Percentiles rank a stretch among this genome's conserved stretches.
phyloP scores from a whole-genome alignment of 768 basidiomycete genomes.

The Boletus fagicola region DNA sequence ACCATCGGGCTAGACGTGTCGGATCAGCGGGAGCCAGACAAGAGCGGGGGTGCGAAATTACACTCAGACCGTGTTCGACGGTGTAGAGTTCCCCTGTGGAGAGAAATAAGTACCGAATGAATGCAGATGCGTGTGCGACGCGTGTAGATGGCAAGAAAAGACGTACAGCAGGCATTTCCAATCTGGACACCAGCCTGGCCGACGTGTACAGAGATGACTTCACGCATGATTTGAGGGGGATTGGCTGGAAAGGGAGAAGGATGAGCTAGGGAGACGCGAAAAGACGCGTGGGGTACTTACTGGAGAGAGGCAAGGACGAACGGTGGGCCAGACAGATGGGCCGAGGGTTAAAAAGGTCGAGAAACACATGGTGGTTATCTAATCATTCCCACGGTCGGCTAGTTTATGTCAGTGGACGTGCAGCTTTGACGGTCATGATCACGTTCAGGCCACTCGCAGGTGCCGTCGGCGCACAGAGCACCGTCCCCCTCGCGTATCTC shows the following conservation, averaged over 20 bases:
- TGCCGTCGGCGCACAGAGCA: slow-evolving; percentile 64
- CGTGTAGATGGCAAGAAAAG: slow-evolving; percentile 8
- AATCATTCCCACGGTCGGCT: slow-evolving; percentile 31
- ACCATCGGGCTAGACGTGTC: slow-evolving; percentile 79
- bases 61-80: slow-evolving; percentile 96
- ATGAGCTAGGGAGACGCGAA: slow-evolving; percentile 21
- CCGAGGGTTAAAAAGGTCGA: slow-evolving; percentile 41
- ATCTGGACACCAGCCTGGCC: slow-evolving; percentile 98
- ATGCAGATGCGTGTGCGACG: slow-evolving; percentile 8
- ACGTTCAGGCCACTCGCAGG: slow-evolving; percentile 92
- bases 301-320: slow-evolving; percentile 31
- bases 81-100: slow-evolving; percentile 94
- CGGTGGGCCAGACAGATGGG: slow-evolving; percentile 30
- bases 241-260: slow-evolving; percentile 5
- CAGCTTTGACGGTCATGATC: slow-evolving; percentile 58
- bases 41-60: slow-evolving; percentile 35
- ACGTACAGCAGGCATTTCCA: slow-evolving; percentile 98
- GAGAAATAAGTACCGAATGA: slow-evolving; percentile 18
- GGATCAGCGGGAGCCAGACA: slow-evolving; percentile 19
- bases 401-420: slow-evolving; percentile 3
- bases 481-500: slow-evolving; percentile 75
- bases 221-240: slow-evolving; percentile 61
- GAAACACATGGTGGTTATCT: slow-evolving; percentile 36
- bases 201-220: slow-evolving; percentile 98
- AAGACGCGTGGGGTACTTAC: slow-evolving; percentile 33